Evolutionary conservation across 768 basidiomycete species (phyloP).

Genomic region (Cystoderma amianthinum): DNA sequence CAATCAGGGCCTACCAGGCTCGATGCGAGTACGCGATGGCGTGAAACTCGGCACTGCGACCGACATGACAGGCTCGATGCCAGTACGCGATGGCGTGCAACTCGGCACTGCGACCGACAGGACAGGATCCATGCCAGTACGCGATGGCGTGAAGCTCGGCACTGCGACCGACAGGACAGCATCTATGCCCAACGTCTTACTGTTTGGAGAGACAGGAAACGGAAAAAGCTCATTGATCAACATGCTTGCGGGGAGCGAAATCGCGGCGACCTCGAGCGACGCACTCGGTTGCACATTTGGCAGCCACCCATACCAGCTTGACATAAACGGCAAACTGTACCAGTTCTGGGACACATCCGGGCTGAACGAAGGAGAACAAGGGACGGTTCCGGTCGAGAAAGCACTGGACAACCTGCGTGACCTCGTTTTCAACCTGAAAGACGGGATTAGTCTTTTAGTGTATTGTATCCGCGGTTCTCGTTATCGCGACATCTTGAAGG

Average conservation of each 20-base stretch:
- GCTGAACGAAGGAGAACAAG: slow-evolving; percentile 25
- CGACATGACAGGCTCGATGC: too few relatives aligned
- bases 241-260: slow-evolving; percentile 21
- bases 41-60: too few relatives aligned
- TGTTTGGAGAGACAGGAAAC: slow-evolving; percentile 33
- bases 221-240: slow-evolving; percentile 38
- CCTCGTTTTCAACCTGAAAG: slow-evolving; percentile 25
- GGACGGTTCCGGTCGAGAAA: slow-evolving; percentile 11
- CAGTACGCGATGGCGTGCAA: too few relatives aligned
- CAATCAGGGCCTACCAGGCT: too few relatives aligned
- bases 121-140: background rate
- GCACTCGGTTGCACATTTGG: slow-evolving; percentile 28
- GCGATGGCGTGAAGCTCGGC: background rate
- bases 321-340: slow-evolving; percentile 14
- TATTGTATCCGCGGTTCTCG: slow-evolving; percentile 28
- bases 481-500: slow-evolving; percentile 11
- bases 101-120: too few relatives aligned
- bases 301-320: slow-evolving; percentile 14
- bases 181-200: slow-evolving; percentile 17
- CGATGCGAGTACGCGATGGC: too few relatives aligned
- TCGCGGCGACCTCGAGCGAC: slow-evolving; percentile 22
- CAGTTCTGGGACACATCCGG: slow-evolving; percentile 32
- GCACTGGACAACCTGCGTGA: slow-evolving; percentile 15
- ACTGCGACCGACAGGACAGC: too few relatives aligned
- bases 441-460: slow-evolving; percentile 30